Percentiles rank a stretch among this genome's conserved stretches.
phyloP scores from a whole-genome alignment of 1,284 basidiomycete genomes.

The Ceratobasidium sp. region DNA sequence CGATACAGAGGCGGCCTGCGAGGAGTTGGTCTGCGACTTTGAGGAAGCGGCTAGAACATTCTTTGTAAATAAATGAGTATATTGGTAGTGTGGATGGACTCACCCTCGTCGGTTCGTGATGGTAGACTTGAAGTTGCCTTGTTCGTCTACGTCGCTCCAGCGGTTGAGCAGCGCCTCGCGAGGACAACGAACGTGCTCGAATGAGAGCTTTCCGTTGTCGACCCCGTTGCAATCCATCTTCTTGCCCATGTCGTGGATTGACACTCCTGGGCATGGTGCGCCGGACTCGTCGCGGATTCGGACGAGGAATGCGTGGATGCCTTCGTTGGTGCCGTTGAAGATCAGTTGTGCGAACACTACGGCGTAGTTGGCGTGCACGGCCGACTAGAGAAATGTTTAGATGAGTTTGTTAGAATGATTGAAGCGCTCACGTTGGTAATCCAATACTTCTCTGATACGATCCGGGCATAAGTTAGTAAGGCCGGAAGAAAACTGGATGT shows the following conservation, averaged over 20 bases:
- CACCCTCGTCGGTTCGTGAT: constrained; percentile 39
- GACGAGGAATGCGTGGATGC: constrained; percentile 43
- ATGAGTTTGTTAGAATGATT: background rate
- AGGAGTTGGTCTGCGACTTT: constrained; percentile 43
- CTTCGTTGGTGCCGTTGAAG: constrained; percentile 41
- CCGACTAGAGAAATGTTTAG: constrained; percentile 30
- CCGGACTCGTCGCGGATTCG: constrained; percentile 40
- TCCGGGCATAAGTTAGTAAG: too few relatives aligned
- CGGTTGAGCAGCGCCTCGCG: constrained; percentile 42
- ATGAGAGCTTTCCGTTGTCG: constrained; percentile 43
- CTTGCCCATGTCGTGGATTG: constrained; percentile 42
- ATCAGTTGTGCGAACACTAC: constrained; percentile 42
- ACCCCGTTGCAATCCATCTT: constrained; percentile 43
- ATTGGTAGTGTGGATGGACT: background rate
- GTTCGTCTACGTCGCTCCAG: constrained; percentile 40
- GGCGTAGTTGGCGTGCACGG: constrained; percentile 43
- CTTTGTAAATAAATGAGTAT: background rate
- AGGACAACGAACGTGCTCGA: constrained; percentile 42
- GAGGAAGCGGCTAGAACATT: constrained; percentile 35
- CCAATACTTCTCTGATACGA: constrained; percentile 25
- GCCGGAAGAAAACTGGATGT: too few relatives aligned
- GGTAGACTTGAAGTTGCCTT: constrained; percentile 37
- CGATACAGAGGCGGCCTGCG: constrained; percentile 42
- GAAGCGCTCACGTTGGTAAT: constrained; percentile 36
- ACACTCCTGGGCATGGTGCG: constrained; percentile 39